A percentile compares a stretch with the other conserved stretches of the same genome.
These are phyloP conservation scores for Solanum pennellii DNA, from an alignment of 257 asterid species.

Conservation along the genomic window DNA sequence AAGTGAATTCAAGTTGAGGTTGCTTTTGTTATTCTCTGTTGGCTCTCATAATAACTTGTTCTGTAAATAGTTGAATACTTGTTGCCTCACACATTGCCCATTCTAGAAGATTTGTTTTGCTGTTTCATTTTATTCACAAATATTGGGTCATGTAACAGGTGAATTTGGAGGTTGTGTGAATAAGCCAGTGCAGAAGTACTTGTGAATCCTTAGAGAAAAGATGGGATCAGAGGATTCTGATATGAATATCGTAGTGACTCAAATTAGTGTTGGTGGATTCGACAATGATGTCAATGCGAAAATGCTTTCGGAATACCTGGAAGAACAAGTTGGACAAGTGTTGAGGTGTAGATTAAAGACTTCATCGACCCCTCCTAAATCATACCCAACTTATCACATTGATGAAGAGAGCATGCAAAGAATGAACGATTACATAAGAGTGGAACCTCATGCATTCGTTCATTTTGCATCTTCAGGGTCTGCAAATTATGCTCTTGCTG, in stretches of 20 bases:
- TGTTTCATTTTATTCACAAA: neutral
- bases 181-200: neutral
- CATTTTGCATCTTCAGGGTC: slow-evolving; percentile 60
- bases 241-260: slow-evolving; percentile 42
- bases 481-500: slow-evolving; percentile 37
- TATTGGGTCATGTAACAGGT: neutral
- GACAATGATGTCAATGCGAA: slow-evolving; percentile 45
- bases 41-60: neutral
- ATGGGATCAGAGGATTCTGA: slow-evolving; percentile 44
- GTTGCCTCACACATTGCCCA: neutral
- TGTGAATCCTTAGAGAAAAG: neutral
- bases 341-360: slow-evolving; percentile 90
- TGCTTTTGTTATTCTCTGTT: neutral
- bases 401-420: slow-evolving; percentile 21
- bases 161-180: neutral
- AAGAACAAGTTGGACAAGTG: slow-evolving; percentile 49
- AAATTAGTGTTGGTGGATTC: slow-evolving; percentile 77
- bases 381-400: slow-evolving; percentile 47
- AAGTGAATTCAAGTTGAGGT: neutral
- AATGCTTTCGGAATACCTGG: slow-evolving; percentile 47
- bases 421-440: slow-evolving; percentile 35
- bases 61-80: neutral
- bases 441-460: slow-evolving; percentile 76
- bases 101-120: neutral
- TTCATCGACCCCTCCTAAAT: slow-evolving; percentile 70